A percentile compares a stretch with the other conserved stretches of the same genome.
These are phyloP conservation scores for Dujonia santamariae DNA, from an alignment of 1,139 yeast species.

Conservation along the genomic window DNA sequence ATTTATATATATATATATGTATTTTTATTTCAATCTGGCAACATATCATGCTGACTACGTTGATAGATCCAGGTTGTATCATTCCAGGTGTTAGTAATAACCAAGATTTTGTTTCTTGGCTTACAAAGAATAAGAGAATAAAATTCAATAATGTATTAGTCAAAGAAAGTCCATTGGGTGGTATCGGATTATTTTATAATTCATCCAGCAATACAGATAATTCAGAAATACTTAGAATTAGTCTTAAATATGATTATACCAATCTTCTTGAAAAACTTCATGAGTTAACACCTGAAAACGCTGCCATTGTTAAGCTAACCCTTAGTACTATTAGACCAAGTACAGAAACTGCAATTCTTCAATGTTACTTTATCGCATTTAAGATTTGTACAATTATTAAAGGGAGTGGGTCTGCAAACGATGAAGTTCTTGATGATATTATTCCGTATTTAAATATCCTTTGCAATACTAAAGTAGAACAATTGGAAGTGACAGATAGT, in stretches of 20 bases:
- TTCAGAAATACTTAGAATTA: constrained; percentile 5
- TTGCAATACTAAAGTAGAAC: constrained; percentile 10
- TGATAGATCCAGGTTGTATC: constrained; percentile 2
- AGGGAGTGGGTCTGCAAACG: no score
- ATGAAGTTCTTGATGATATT: constrained; percentile 4
- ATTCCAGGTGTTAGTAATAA: constrained; percentile 16
- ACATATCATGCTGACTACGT: constrained; percentile 1
- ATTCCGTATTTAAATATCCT: constrained; percentile 15
- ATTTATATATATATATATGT: no score
- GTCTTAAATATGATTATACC: constrained; percentile 3
- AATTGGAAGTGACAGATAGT: background rate
- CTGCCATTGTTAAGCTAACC: constrained; percentile 10
- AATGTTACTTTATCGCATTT: constrained; percentile 15
- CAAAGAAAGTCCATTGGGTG: constrained; percentile 5
- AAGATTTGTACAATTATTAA: constrained; percentile 8
- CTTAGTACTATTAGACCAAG: constrained; percentile 14
- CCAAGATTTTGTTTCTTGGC: constrained; percentile 11
- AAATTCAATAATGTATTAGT: constrained; percentile 3
- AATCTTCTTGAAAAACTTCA: constrained; percentile 1
- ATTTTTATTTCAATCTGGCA: no score
- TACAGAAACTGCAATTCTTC: constrained; percentile 17
- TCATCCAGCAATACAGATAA: background rate
- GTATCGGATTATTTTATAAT: constrained; percentile 7
- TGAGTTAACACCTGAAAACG: background rate
- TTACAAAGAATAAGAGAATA: constrained; percentile 4